A percentile compares a stretch with the other conserved stretches of the same genome.
Evolutionary conservation across 2,329 filamentous ascomycete species (phyloP).

Genomic region (Nectriaceae sp.): DNA sequence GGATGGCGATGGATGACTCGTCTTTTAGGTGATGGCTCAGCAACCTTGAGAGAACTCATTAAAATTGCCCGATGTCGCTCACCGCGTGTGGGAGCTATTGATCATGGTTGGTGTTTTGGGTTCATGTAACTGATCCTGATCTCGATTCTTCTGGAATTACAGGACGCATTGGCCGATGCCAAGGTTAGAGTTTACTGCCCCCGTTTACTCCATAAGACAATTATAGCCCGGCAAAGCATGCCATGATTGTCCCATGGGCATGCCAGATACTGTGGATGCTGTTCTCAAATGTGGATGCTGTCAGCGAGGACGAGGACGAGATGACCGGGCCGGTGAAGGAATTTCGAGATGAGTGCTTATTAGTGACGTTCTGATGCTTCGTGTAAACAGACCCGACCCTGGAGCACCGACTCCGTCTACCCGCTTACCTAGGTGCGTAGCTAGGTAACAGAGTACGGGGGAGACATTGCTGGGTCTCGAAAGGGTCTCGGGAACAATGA

Average conservation of each 20-base stretch:
- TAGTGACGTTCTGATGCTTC: not conserved
- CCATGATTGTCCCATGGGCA: no score
- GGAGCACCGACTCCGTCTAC: not conserved
- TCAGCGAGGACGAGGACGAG: not conserved
- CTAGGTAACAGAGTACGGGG: not conserved
- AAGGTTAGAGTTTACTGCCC: no score
- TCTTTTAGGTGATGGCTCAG: constrained; percentile 9
- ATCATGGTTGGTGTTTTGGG: no score
- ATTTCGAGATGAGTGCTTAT: no score
- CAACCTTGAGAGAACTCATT: not conserved
- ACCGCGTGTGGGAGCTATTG: not conserved
- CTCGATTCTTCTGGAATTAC: no score
- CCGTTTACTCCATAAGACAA: no score
- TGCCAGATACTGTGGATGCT: not conserved
- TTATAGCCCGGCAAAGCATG: constrained; percentile 8
- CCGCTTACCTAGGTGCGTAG: not conserved
- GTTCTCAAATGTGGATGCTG: not conserved
- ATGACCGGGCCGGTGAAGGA: not conserved
- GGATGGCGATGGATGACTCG: constrained; percentile 2
- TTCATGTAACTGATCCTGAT: no score
- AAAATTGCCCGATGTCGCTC: not conserved
- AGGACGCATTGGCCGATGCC: no score
- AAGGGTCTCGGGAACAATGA: not conserved
- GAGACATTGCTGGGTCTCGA: not conserved
- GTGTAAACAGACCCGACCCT: not conserved